Conservation (phyloP, 768 basidiomycete genomes). For the Infundibulicybe gibba region DNA sequence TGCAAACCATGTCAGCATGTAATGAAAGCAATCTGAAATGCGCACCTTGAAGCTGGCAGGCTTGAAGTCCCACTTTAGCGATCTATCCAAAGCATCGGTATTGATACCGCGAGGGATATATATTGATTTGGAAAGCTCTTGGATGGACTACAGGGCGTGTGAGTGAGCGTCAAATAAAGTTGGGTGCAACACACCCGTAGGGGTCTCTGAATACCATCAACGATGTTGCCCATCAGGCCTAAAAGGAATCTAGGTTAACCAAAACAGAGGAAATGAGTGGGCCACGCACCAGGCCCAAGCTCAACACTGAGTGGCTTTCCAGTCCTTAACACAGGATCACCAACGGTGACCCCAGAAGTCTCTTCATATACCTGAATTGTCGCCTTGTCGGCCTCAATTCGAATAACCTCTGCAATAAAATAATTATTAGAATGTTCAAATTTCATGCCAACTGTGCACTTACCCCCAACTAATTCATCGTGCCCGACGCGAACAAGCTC, state of each 20-base stretch:
- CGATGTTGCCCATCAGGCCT: slow-evolving; percentile 99
- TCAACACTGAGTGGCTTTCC: slow-evolving; percentile 98
- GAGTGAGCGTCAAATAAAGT: slow-evolving; percentile 3
- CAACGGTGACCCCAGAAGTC: slow-evolving; percentile 97
- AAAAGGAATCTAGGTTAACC: not conserved
- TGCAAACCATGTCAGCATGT: slow-evolving; percentile 21
- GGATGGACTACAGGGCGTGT: slow-evolving; percentile 61
- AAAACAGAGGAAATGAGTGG: not conserved
- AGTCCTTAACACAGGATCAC: slow-evolving; percentile 95
- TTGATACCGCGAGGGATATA: slow-evolving; percentile 99
- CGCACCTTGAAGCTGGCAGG: slow-evolving; percentile 74
- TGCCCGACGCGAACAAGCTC: slow-evolving; percentile 98
- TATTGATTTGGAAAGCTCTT: slow-evolving; percentile 97
- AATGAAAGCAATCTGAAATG: slow-evolving; percentile 2
- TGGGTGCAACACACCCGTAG: slow-evolving; percentile 56
- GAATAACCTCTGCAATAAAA: slow-evolving; percentile 81
- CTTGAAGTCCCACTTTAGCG: slow-evolving; percentile 92
- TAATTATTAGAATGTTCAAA: slow-evolving; percentile 2
- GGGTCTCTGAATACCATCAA: slow-evolving; percentile 95
- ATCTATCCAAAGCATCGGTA: slow-evolving; percentile 89
- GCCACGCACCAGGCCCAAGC: slow-evolving; percentile 82
- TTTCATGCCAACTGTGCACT: slow-evolving; percentile 9
- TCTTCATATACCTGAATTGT: slow-evolving; percentile 99
- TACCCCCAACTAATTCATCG: slow-evolving; percentile 96
- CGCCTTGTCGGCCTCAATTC: slow-evolving; percentile 96